These are phyloP conservation scores for Kurtzmaniella quercitrusa DNA, from an alignment of 1,139 yeast genomes.

Conservation along the genomic window DNA sequence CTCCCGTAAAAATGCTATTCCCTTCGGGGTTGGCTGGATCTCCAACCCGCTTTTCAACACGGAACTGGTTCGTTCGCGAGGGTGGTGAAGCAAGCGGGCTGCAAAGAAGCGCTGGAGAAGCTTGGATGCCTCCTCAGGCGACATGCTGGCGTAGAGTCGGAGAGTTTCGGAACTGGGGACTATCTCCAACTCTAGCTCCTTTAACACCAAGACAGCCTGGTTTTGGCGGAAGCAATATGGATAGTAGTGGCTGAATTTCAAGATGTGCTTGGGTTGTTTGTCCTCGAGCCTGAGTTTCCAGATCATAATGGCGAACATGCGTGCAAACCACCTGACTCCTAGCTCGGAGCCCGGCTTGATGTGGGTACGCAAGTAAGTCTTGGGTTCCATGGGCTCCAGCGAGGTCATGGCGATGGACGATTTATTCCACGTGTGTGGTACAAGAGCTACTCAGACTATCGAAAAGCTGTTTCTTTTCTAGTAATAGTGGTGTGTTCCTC, in stretches of 20 bases:
- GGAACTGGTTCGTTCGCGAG: conserved; percentile 64
- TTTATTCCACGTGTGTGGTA: no score
- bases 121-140: conserved; percentile 37
- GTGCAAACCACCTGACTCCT: background rate
- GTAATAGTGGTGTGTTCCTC: no score
- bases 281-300: background rate
- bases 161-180: conserved; percentile 13
- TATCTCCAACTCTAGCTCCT: background rate
- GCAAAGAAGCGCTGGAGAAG: conserved; percentile 54
- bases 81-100: conserved; percentile 72
- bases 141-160: background rate
- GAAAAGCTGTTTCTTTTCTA: no score
- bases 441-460: no score
- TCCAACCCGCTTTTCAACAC: conserved; percentile 36
- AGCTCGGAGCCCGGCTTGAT: background rate
- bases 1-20: conserved; percentile 62
- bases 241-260: conserved; percentile 15
- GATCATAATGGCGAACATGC: background rate
- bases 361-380: background rate
- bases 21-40: conserved; percentile 91
- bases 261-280: background rate
- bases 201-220: conserved; percentile 32
- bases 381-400: background rate
- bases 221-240: conserved; percentile 54
- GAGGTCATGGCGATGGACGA: no score